Percentiles rank a stretch among this genome's conserved stretches.
These are phyloP conservation scores for Eremomyces bilateralis DNA, from an alignment of 495 filamentous ascomycete genomes.

Conservation along the genomic window DNA sequence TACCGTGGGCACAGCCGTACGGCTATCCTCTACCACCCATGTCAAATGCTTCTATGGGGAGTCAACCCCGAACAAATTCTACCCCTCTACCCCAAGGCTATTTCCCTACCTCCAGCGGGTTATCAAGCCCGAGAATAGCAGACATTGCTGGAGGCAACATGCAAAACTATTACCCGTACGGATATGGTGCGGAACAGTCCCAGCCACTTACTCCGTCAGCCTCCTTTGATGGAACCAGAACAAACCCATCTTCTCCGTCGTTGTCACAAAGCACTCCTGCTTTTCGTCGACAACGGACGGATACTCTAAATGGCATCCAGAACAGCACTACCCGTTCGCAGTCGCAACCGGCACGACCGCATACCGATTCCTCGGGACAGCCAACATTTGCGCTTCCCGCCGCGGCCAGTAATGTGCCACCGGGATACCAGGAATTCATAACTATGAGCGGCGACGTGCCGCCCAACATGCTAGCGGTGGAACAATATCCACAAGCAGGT, in stretches of 20 bases:
- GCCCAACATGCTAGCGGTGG: conserved; percentile 12
- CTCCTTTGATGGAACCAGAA: conserved; percentile 19
- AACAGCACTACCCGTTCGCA: conserved; percentile 35
- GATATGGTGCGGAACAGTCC: no score
- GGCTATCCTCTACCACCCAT: no score
- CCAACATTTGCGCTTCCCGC: conserved; percentile 21
- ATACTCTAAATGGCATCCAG: conserved; percentile 29
- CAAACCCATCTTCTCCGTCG: conserved; percentile 43
- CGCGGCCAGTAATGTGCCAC: conserved; percentile 19
- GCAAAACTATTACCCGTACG: no score
- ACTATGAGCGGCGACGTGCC: conserved; percentile 19
- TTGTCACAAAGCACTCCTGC: conserved; percentile 30
- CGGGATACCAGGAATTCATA: no score
- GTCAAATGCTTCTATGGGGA: no score
- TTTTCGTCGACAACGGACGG: conserved; percentile 34
- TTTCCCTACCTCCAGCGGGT: no score
- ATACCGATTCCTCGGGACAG: no score
- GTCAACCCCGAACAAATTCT: no score
- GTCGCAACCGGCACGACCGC: conserved; percentile 45
- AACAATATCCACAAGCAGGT: conserved; percentile 1
- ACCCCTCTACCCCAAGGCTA: no score
- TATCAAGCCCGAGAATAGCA: no score
- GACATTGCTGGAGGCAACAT: no score
- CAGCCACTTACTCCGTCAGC: conserved; percentile 23
- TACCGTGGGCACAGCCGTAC: no score